Conservation (phyloP, 2,329 filamentous ascomycete genomes). For the Epichloe sibirici region DNA sequence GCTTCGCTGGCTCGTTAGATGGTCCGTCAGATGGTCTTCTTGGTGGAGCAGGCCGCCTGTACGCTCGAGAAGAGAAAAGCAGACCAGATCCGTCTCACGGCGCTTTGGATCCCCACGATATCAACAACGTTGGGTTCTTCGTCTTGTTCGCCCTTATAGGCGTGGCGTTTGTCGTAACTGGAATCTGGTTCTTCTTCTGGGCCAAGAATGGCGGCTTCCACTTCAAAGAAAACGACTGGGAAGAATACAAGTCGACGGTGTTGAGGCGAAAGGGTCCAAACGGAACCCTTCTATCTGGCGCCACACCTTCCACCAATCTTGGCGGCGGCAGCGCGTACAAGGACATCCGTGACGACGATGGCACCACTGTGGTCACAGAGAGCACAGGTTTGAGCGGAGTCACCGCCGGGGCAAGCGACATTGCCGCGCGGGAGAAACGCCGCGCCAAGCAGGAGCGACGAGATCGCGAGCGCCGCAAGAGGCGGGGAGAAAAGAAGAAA, state of each 20-base stretch:
- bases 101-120: slow-evolving; percentile 39
- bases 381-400: slow-evolving; percentile 38
- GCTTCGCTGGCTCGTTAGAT: slow-evolving; percentile 1
- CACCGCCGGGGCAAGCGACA: slow-evolving; percentile 44
- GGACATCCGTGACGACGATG: slow-evolving; percentile 46
- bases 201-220: slow-evolving; percentile 91
- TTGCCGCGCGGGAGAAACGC: slow-evolving; percentile 41
- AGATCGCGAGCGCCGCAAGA: slow-evolving; percentile 24
- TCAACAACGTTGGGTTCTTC: slow-evolving; percentile 63
- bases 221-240: slow-evolving; percentile 81
- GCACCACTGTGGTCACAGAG: slow-evolving; percentile 33
- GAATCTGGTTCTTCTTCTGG: slow-evolving; percentile 99
- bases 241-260: slow-evolving; percentile 95
- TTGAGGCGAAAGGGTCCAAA: slow-evolving; percentile 80
- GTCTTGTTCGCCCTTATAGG: slow-evolving; percentile 78
- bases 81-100: slow-evolving; percentile 31
- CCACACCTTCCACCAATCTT: slow-evolving; percentile 68
- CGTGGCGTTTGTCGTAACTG: slow-evolving; percentile 57
- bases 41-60: slow-evolving; percentile 26
- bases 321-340: slow-evolving; percentile 82
- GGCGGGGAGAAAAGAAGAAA: slow-evolving; percentile 25
- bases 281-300: slow-evolving; percentile 72
- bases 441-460: slow-evolving; percentile 40
- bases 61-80: slow-evolving; percentile 19
- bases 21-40: slow-evolving; percentile 28